Evolutionary conservation across 768 basidiomycete species (phyloP), one percentile per base, ranked within the genome.

Genomic region (Tricholoma sp.): DNA sequence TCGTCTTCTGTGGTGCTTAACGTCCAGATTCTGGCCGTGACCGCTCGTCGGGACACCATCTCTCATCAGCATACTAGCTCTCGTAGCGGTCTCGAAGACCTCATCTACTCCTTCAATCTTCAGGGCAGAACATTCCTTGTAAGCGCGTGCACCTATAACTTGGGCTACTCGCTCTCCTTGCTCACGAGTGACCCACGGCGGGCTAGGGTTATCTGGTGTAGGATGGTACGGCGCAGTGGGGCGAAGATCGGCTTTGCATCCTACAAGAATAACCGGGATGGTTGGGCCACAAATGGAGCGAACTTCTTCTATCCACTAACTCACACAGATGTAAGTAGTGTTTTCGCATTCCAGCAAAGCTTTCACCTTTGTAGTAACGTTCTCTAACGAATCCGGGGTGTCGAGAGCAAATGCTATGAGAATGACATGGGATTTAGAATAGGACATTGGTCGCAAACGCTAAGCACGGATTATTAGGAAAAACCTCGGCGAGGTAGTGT

Each of bases 271-370:
- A 53, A 99, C 93, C 29, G 97, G 97, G 60, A 98, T 90, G 29
- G 81, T 81, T 33, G 89, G 80, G 0, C 97, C 97, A 71, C 97
- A 98, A 66, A 98, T 95, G n/a, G 80, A 86, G 55, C 95, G 86
- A 11, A 98, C 97, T 76, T 98, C 97, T 71, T 96, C 94, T 70
- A 94, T 97, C 97, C 97, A 98, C 93, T 97, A n/a, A n/a, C 8
- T 49, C 32, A 49, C n/a, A 32, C 3, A 49, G 3, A 50, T 48
- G 53, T 60, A 61, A 59, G 57, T 28, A 53, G 62, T 57, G 41
- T 48, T 36, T 37, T 48, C 39, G 15, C 28, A 42, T 28, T 12
- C 24, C 44, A 53, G 55, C 15, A 44, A 17, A 45, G 29, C 20
- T 44, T 75, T 55, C 66, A 88, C 94, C 84, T 98, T 98, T 61